These are phyloP conservation scores for Biscutella laevigata DNA, from an alignment of 441 rosid genomes.

Conservation along the genomic window DNA sequence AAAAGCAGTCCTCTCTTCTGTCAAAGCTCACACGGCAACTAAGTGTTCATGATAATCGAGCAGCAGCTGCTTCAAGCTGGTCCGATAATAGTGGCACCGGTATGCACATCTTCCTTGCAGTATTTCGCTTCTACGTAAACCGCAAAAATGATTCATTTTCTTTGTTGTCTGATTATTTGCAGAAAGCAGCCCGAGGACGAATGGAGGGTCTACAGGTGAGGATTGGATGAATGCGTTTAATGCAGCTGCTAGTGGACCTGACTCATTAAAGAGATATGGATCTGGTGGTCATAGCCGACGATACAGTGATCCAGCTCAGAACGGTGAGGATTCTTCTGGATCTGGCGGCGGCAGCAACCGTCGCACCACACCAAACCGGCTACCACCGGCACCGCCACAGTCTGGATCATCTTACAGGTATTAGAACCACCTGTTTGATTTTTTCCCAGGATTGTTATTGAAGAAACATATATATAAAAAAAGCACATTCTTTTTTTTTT, in stretches of 20 bases:
- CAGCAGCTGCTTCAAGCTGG: constrained; percentile 51
- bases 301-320: constrained; percentile 43
- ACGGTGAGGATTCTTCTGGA: constrained; percentile 43
- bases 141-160: not conserved
- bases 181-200: constrained; percentile 59
- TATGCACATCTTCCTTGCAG: not conserved
- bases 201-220: constrained; percentile 40
- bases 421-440: constrained; percentile 15
- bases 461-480: too few relatives aligned
- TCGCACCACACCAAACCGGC: constrained; percentile 54
- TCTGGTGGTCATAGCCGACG: constrained; percentile 46
- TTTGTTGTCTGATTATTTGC: constrained; percentile 8
- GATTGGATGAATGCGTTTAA: constrained; percentile 72
- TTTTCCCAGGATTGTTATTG: constrained; percentile 11
- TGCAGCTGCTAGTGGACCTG: constrained; percentile 49
- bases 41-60: constrained; percentile 52
- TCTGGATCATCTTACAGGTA: constrained; percentile 29
- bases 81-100: constrained; percentile 41
- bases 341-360: constrained; percentile 46
- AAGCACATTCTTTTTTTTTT: too few relatives aligned
- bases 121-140: not conserved
- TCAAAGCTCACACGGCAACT: constrained; percentile 56
- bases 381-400: constrained; percentile 59
- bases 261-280: constrained; percentile 36
- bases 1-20: constrained; percentile 54